phyloP scores from a whole-genome alignment of 257 asterid genomes.

The Prunella vulgaris region DNA sequence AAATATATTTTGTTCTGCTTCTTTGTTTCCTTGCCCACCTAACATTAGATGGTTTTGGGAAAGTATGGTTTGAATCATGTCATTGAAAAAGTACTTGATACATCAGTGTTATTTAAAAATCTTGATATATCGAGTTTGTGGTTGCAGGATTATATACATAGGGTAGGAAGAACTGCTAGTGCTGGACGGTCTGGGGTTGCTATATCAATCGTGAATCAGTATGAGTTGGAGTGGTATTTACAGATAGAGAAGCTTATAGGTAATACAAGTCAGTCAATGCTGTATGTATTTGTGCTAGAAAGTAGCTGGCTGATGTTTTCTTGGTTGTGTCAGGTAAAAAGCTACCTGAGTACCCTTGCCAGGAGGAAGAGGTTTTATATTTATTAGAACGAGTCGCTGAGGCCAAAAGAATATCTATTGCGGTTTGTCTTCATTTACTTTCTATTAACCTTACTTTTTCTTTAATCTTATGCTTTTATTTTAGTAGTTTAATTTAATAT shows the following conservation, averaged over 20 bases:
- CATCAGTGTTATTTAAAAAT: background rate
- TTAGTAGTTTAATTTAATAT: no score
- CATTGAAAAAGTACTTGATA: no score
- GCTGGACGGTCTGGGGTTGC: constrained; percentile 97
- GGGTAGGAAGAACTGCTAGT: constrained; percentile 99
- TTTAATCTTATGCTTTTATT: no score
- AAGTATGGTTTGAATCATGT: background rate
- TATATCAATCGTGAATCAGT: constrained; percentile 74
- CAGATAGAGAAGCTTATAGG: constrained; percentile 86
- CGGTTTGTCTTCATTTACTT: constrained; percentile 33
- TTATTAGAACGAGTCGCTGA: constrained; percentile 67
- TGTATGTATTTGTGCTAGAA: background rate
- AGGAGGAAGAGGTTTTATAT: constrained; percentile 72
- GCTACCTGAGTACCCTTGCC: constrained; percentile 62
- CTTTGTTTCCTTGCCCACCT: no score
- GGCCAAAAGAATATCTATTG: constrained; percentile 72
- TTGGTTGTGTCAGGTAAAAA: constrained; percentile 53
- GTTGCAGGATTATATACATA: constrained; percentile 84
- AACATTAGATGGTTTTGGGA: no score
- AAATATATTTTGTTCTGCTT: background rate
- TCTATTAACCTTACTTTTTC: no score
- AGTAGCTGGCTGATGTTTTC: background rate
- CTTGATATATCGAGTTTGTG: background rate
- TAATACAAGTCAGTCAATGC: constrained; percentile 26
- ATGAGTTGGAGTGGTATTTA: constrained; percentile 81